Conservation (phyloP, 192 early-diverging fungal species). For the Jimgerdemannia lactiflua region DNA sequence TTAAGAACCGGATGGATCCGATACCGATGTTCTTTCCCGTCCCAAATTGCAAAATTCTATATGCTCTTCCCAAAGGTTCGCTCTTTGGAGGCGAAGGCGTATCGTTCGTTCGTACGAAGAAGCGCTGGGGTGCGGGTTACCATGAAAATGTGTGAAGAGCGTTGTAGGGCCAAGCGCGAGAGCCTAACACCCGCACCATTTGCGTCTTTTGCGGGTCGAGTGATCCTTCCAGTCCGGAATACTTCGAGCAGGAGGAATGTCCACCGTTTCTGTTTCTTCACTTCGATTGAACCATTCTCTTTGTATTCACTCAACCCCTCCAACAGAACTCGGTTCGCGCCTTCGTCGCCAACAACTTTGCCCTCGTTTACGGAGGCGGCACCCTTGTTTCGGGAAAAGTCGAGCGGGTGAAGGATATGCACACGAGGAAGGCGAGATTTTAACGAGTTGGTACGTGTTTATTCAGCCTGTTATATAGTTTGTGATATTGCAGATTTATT, state of each 20-base stretch:
- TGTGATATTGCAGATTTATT: not conserved
- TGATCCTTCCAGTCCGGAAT: slow-evolving; percentile 16
- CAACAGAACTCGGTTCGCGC: not conserved
- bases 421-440: slow-evolving; percentile 76
- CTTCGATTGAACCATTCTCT: too few relatives aligned
- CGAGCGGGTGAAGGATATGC: slow-evolving; percentile 77
- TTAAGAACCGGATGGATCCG: too few relatives aligned
- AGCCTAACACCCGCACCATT: slow-evolving; percentile 21
- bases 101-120: too few relatives aligned
- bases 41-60: too few relatives aligned
- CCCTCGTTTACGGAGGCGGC: slow-evolving; percentile 43
- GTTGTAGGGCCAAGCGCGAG: too few relatives aligned
- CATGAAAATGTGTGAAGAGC: too few relatives aligned
- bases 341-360: not conserved
- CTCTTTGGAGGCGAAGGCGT: too few relatives aligned
- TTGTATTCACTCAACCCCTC: too few relatives aligned
- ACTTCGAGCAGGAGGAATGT: slow-evolving; percentile 8
- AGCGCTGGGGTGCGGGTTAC: too few relatives aligned
- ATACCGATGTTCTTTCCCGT: too few relatives aligned
- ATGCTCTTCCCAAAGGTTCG: too few relatives aligned
- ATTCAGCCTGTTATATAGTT: not conserved
- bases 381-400: slow-evolving; percentile 39
- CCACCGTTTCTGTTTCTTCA: not conserved
- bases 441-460: slow-evolving; percentile 46
- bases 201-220: slow-evolving; percentile 50